Evolutionary conservation across 2,329 filamentous ascomycete genomes (phyloP).

Genomic region (Sporothrix variecibatus): DNA sequence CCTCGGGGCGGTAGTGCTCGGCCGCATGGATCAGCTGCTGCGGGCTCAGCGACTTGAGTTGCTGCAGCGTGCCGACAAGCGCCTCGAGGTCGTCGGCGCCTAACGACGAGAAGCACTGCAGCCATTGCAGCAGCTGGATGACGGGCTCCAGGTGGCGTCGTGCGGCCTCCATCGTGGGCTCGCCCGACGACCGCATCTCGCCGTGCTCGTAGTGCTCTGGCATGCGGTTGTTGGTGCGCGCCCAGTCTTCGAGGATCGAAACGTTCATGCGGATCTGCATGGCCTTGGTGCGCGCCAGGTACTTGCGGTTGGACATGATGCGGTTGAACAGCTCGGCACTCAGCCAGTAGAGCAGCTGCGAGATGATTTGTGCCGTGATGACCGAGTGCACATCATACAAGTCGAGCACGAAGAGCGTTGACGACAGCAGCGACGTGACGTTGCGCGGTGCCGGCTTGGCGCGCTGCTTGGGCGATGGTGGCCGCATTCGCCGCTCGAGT

Average conservation of each 20-base stretch:
- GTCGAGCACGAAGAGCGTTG: slow-evolving; percentile 93
- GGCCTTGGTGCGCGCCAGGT: slow-evolving; percentile 91
- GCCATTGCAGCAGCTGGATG: slow-evolving; percentile 93
- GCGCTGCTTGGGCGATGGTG: slow-evolving; percentile 88
- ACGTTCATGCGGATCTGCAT: slow-evolving; percentile 99
- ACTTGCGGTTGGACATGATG: slow-evolving; percentile 94
- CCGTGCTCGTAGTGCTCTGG: slow-evolving; percentile 95
- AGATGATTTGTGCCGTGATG: slow-evolving; percentile 86
- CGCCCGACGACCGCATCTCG: slow-evolving; percentile 80
- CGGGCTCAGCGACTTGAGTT: slow-evolving; percentile 79
- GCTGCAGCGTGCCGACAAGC: slow-evolving; percentile 83
- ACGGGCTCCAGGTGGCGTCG: slow-evolving; percentile 84
- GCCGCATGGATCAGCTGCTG: slow-evolving; percentile 90
- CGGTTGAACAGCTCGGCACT: slow-evolving; percentile 96
- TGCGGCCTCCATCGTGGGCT: slow-evolving; percentile 82
- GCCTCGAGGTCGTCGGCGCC: slow-evolving; percentile 83
- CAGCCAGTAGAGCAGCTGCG: slow-evolving; percentile 94
- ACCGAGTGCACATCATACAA: slow-evolving; percentile 99
- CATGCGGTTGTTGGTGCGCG: slow-evolving; percentile 85
- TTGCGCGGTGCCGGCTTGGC: slow-evolving; percentile 92
- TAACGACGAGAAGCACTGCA: slow-evolving; percentile 95
- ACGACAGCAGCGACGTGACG: slow-evolving; percentile 91
- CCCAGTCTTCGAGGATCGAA: slow-evolving; percentile 94
- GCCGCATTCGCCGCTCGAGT: slow-evolving; percentile 84
- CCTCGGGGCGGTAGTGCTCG: slow-evolving; percentile 90